These are phyloP conservation scores for Bolboschoenoplectus hybrid DNA, from an alignment of 202 grass and related monocot genomes.

Conservation along the genomic window DNA sequence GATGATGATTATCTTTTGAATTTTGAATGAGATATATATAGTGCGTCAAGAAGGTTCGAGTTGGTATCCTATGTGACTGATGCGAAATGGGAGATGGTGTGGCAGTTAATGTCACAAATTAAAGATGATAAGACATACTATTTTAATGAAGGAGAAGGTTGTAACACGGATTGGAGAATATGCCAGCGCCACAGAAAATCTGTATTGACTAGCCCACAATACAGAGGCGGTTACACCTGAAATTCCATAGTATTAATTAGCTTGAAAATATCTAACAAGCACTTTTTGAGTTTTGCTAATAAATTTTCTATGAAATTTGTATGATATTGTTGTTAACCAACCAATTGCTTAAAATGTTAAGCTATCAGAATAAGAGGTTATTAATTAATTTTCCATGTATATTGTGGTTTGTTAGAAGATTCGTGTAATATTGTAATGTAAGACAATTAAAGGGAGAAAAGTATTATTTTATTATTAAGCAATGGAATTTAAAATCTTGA, in stretches of 20 bases:
- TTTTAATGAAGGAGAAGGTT: background rate
- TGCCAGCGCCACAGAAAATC: background rate
- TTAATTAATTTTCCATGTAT: background rate
- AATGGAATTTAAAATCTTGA: background rate
- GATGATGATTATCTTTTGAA: conserved; percentile 42
- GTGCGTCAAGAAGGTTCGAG: background rate
- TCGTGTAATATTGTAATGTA: background rate
- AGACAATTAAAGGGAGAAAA: background rate
- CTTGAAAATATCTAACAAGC: background rate
- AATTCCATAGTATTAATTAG: conserved; percentile 22
- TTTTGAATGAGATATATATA: background rate
- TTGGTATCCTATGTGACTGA: background rate
- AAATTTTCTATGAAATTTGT: background rate
- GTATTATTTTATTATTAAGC: background rate
- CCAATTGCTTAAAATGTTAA: background rate
- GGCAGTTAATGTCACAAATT: background rate
- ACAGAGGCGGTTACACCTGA: background rate
- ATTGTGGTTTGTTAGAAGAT: too few relatives aligned
- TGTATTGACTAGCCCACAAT: background rate
- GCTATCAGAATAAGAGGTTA: background rate
- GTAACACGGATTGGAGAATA: background rate
- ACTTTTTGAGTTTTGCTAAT: background rate
- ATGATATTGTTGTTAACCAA: conserved; percentile 21
- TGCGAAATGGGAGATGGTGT: background rate
- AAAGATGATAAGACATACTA: background rate